A percentile compares a stretch with the other conserved stretches of the same genome.
Evolutionary conservation across 140 eudicot species (phyloP).

Genomic region (Cichorium intybus): DNA sequence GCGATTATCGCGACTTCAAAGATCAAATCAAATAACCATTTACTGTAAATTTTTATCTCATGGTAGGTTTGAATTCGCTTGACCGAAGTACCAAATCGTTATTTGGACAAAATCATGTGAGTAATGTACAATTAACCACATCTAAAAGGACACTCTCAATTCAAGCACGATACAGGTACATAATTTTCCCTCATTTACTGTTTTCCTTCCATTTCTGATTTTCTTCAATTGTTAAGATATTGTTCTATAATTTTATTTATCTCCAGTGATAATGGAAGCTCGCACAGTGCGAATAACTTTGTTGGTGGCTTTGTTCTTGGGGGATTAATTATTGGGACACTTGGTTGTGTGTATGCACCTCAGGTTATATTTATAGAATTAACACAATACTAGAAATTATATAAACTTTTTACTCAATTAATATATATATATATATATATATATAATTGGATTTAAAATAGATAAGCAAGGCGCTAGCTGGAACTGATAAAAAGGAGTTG

Average conservation of each 20-base stretch:
- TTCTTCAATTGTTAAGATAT: background rate
- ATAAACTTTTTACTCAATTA: background rate
- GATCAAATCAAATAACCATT: background rate
- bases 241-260: constrained; percentile 16
- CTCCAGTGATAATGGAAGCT: constrained; percentile 50
- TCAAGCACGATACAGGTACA: constrained; percentile 67
- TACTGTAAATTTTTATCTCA: background rate
- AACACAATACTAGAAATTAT: background rate
- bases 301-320: constrained; percentile 72
- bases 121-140: constrained; percentile 23
- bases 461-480: constrained; percentile 68
- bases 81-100: constrained; percentile 49
- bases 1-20: background rate
- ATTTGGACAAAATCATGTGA: constrained; percentile 27
- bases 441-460: constrained; percentile 24
- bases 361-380: constrained; percentile 41
- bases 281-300: constrained; percentile 42
- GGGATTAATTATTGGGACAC: constrained; percentile 64
- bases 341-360: constrained; percentile 77
- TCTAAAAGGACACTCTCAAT: constrained; percentile 41
- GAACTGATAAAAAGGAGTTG: constrained; percentile 68
- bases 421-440: too few relatives aligned
- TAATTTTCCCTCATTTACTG: background rate
- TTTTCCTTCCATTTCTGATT: background rate
- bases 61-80: constrained; percentile 49